Conservation (phyloP, 225 moss, liverwort and hornwort species). For the Marchantia polymorpha region DNA sequence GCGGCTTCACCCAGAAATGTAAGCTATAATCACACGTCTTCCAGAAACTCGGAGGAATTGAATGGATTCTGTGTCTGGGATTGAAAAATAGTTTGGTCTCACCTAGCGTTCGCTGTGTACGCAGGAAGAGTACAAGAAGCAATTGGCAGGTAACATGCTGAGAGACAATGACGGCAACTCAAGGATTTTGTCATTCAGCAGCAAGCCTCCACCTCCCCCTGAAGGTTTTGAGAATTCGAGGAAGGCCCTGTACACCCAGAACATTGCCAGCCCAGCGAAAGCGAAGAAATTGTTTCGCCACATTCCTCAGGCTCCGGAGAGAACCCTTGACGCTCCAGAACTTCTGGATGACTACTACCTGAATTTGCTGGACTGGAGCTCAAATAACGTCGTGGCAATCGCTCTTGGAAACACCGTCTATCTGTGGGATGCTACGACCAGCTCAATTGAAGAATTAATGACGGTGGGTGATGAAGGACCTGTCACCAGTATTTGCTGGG, state of each 20-base stretch:
- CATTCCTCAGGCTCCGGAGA: constrained; percentile 87
- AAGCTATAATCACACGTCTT: constrained; percentile 3
- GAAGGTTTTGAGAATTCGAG: constrained; percentile 77
- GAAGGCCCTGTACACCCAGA: constrained; percentile 71
- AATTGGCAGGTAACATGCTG: constrained; percentile 73
- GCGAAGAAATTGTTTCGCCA: constrained; percentile 71
- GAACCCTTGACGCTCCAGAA: constrained; percentile 91
- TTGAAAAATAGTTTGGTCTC: background rate
- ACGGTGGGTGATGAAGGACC: constrained; percentile 79
- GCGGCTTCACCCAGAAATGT: constrained; percentile 50
- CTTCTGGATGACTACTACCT: constrained; percentile 96
- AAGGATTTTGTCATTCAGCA: constrained; percentile 84
- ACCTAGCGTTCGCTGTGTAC: background rate
- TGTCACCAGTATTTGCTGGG: constrained; percentile 88
- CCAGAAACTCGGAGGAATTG: too few relatives aligned
- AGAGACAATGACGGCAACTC: constrained; percentile 60
- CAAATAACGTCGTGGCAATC: constrained; percentile 76
- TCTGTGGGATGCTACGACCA: constrained; percentile 81
- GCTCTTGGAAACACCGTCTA: constrained; percentile 89
- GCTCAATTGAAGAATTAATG: constrained; percentile 86
- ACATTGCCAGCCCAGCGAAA: constrained; percentile 53
- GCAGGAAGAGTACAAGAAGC: constrained; percentile 99
- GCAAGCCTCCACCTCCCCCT: constrained; percentile 86
- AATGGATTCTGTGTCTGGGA: too few relatives aligned
- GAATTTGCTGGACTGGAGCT: constrained; percentile 90